phyloP scores from a whole-genome alignment of 2,329 filamentous ascomycete genomes.

The Podosphaera aphanis region DNA sequence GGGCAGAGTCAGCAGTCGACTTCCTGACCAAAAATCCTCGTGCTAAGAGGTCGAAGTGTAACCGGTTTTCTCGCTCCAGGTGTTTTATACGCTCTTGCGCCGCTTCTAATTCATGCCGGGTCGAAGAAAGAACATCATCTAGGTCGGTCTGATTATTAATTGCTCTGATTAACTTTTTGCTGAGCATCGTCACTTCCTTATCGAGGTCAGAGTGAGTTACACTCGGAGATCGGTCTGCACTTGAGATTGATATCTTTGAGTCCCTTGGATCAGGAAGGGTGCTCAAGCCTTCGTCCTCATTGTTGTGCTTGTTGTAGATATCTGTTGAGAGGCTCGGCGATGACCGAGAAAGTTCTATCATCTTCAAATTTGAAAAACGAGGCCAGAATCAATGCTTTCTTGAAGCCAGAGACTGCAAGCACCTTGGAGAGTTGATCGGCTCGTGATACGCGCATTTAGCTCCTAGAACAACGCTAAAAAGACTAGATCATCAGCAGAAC shows the following conservation, averaged over 20 bases:
- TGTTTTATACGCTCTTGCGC: conserved; percentile 42
- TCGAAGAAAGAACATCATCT: conserved; percentile 66
- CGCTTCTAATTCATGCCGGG: conserved; percentile 60
- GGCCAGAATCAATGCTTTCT: conserved; percentile 13
- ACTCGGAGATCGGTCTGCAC: conserved; percentile 12
- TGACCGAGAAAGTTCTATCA: conserved; percentile 15
- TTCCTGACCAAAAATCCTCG: conserved; percentile 56
- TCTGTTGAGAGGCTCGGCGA: conserved; percentile 8
- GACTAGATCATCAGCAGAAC: neutral
- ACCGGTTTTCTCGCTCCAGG: conserved; percentile 36
- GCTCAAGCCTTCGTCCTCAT: conserved; percentile 38
- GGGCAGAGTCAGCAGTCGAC: conserved; percentile 51
- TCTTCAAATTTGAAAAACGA: conserved; percentile 19
- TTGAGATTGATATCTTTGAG: conserved; percentile 24
- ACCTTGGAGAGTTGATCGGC: conserved; percentile 19
- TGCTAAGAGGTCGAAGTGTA: conserved; percentile 45
- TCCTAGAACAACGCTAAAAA: conserved; percentile 27
- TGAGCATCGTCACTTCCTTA: conserved; percentile 67
- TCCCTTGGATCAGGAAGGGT: conserved; percentile 43
- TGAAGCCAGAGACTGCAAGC: conserved; percentile 25
- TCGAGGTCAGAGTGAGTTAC: conserved; percentile 30
- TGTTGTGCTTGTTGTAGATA: conserved; percentile 19
- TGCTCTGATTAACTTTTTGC: conserved; percentile 86
- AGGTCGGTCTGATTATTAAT: conserved; percentile 90
- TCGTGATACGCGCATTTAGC: conserved; percentile 25